phyloP scores from a whole-genome alignment of 1,139 yeast genomes.

The Suhomyces taliae region DNA sequence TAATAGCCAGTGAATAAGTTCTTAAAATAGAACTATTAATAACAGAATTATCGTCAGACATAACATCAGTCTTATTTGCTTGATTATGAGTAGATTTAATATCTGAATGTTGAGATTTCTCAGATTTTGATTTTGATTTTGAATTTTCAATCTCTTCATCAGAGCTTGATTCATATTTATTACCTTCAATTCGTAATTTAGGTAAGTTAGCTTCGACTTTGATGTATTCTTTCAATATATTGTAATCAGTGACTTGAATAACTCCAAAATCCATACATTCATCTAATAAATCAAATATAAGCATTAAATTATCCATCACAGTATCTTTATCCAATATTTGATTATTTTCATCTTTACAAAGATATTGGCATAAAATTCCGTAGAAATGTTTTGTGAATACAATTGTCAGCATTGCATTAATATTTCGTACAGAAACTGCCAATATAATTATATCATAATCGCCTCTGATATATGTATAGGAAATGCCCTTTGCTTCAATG shows the following conservation, averaged over 20 bases:
- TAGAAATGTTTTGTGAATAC: slow-evolving; percentile 37
- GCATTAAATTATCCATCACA: slow-evolving; percentile 40
- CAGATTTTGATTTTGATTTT: slow-evolving; percentile 9
- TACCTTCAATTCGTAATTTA: slow-evolving; percentile 10
- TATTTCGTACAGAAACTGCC: slow-evolving; percentile 34
- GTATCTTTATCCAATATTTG: slow-evolving; percentile 23
- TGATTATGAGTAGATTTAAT: slow-evolving; percentile 43
- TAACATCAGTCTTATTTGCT: slow-evolving; percentile 35
- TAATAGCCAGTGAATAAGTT: slow-evolving; percentile 43
- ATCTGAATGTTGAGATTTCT: slow-evolving; percentile 18
- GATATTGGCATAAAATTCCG: slow-evolving; percentile 31
- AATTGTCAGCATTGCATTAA: slow-evolving; percentile 44
- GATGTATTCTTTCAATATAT: slow-evolving; percentile 45
- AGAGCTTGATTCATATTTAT: slow-evolving; percentile 14
- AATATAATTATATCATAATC: slow-evolving; percentile 32
- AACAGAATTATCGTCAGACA: slow-evolving; percentile 25
- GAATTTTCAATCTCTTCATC: slow-evolving; percentile 16
- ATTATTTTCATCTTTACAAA: slow-evolving; percentile 17
- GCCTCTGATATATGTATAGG: slow-evolving; percentile 32
- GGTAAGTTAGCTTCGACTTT: slow-evolving; percentile 41
- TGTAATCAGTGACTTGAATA: slow-evolving; percentile 45
- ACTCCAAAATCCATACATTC: slow-evolving; percentile 50
- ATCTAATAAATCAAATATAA: slow-evolving; percentile 44
- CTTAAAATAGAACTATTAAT: slow-evolving; percentile 62
- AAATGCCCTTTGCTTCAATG: slow-evolving; percentile 27